Evolutionary conservation across 768 basidiomycete genomes (phyloP).

Genomic region (Xerocomus potaroensis): DNA sequence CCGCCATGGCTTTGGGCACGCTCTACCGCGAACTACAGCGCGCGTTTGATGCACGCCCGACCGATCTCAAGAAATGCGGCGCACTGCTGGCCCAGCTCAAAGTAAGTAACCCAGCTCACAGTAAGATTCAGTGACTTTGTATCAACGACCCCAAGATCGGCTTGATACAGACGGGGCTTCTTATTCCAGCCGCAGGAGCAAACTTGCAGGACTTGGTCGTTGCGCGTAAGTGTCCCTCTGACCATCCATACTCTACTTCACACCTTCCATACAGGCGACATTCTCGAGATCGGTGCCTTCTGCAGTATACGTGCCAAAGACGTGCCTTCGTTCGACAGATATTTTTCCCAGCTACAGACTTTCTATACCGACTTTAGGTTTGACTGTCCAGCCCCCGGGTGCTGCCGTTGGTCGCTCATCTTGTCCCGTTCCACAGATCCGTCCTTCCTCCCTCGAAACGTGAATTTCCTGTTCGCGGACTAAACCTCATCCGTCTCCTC

Average conservation of each 20-base stretch:
- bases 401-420: constrained; percentile 3
- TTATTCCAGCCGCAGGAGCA: constrained; percentile 65
- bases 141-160: constrained; percentile 49
- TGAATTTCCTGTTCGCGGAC: constrained; percentile 84
- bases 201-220: constrained; percentile 65
- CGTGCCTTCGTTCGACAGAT: constrained; percentile 91
- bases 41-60: constrained; percentile 60
- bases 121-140: background rate
- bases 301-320: constrained; percentile 88
- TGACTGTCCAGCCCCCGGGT: constrained; percentile 5
- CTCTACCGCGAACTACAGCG: constrained; percentile 65
- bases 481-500: constrained; percentile 92
- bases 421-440: constrained; percentile 39
- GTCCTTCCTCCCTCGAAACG: constrained; percentile 78
- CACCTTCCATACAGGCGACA: constrained; percentile 58
- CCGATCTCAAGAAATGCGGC: constrained; percentile 66
- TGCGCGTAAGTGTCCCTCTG: constrained; percentile 53
- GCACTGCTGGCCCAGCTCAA: constrained; percentile 68
- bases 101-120: constrained; percentile 37
- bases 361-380: constrained; percentile 88
- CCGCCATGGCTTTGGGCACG: constrained; percentile 49
- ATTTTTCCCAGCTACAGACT: constrained; percentile 85
- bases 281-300: constrained; percentile 94
- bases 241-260: background rate
- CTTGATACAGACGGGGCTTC: constrained; percentile 69